A percentile compares a stretch with the other conserved stretches of the same genome.
phyloP scores from a whole-genome alignment of 176 grass and related monocot genomes.

The Leersia perrieri region DNA sequence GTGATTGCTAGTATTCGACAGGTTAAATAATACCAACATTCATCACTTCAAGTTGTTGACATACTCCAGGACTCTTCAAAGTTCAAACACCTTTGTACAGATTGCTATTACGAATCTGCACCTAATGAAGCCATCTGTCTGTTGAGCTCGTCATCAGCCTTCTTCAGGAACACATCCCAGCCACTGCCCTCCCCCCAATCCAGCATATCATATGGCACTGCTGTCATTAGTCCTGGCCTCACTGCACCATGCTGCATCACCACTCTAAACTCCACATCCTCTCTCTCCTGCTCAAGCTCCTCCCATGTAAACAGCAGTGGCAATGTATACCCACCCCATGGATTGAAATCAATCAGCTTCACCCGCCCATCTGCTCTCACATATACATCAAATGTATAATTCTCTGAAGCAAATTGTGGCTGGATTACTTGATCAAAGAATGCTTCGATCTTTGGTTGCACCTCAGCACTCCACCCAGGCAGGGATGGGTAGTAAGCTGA shows the following conservation, averaged over 20 bases:
- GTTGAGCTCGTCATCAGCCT: conserved; percentile 67
- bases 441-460: conserved; percentile 33
- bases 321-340: conserved; percentile 75
- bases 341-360: conserved; percentile 89
- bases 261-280: conserved; percentile 55
- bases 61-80: conserved; percentile 10
- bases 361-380: conserved; percentile 44
- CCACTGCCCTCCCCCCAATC: conserved; percentile 85
- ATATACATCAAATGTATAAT: conserved; percentile 83
- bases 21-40: conserved; percentile 12
- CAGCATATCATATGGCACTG: conserved; percentile 86
- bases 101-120: background rate
- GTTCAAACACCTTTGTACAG: conserved; percentile 1
- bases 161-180: conserved; percentile 89
- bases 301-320: conserved; percentile 78
- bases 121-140: conserved; percentile 38
- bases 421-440: conserved; percentile 61
- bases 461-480: conserved; percentile 44
- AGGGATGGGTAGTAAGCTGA: conserved; percentile 81
- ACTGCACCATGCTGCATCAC: conserved; percentile 73
- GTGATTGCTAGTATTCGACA: background rate
- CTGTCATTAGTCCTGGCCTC: conserved; percentile 89
- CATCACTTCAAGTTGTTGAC: background rate
- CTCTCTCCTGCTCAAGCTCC: conserved; percentile 50
- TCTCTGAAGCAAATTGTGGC: conserved; percentile 50